A percentile compares a stretch with the other conserved stretches of the same genome.
phyloP scores from a whole-genome alignment of 225 moss, liverwort and hornwort genomes.

The Physcomitrium patens region DNA sequence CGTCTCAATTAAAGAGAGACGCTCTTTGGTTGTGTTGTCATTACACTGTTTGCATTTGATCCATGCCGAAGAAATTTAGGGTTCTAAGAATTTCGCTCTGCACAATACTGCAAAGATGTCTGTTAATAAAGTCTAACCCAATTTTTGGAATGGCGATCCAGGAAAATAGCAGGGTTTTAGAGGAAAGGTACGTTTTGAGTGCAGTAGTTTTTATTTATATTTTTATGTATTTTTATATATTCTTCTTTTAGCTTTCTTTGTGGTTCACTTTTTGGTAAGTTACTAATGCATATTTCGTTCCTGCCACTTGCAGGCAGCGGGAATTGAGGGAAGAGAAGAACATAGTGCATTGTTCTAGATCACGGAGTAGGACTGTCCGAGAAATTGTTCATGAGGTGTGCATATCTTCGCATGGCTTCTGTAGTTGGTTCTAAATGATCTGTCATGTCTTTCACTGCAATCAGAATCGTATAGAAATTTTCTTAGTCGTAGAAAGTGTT shows the following conservation, averaged over 20 bases:
- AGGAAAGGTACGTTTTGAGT: constrained; percentile 40
- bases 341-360: constrained; percentile 85
- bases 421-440: constrained; percentile 15
- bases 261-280: not conserved
- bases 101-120: not conserved
- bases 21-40: not conserved
- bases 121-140: not conserved
- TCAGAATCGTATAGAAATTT: not conserved
- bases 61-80: not conserved
- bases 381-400: constrained; percentile 74
- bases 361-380: constrained; percentile 83
- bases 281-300: not conserved
- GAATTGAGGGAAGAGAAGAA: constrained; percentile 59
- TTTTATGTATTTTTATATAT: no score
- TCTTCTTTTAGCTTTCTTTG: not conserved
- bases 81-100: not conserved
- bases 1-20: not conserved
- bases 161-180: constrained; percentile 32
- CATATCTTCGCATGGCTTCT: not conserved
- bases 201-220: not conserved
- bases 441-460: not conserved
- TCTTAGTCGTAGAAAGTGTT: not conserved
- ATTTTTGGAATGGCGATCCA: constrained; percentile 24
- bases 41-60: not conserved
- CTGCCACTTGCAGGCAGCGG: constrained; percentile 49